Base-by-base conservation (phyloP, 1,284 basidiomycete genomes). In the Ceratobasidium sp. region DNA sequence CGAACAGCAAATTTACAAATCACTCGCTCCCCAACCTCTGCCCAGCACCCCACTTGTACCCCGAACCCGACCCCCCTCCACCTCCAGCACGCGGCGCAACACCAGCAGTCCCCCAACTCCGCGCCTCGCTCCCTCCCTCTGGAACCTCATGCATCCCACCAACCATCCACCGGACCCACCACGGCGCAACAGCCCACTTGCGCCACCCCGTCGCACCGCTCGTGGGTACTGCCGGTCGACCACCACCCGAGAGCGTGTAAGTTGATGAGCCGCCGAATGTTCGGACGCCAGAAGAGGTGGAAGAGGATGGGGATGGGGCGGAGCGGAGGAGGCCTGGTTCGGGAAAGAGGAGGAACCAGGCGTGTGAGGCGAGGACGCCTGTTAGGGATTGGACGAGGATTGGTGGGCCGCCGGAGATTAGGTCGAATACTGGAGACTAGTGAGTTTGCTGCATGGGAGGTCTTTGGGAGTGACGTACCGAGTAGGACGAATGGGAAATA, bases 401-500 rank as follows among this genome's bases (percentile, higher is more conserved):
- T 0, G 76, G 51, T 0, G 89, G 89, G 2, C 95, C 95, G 13
- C 85, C 90, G 78, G 87, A 87, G 80, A 95, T 82, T 52, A 93
- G 82, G 83, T 96, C 94, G 80, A 96, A 83, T 49, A 81, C 88
- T 73, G n/a, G n/a, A 32, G 44, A 15, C 22, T 44, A 0, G 56
- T 61, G 13, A 22, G 37, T 43, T 64, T 64, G 22, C 6, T 19
- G 29, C 19, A 40, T 69, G 29, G 44, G n/a, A 29, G 37, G 7
- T 51, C 25, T 34, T 40, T 25, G 22, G 22, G 44, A 22, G 54
- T 17, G 40, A 71, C 70, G 13, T 64, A 73, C 70, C n/a, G 70
- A 96, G 87, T 80, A 96, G 87, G 54, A 89, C 87, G 81, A 91
- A 95, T 0, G 95, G 94, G 78, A 93, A 88, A 82, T 92, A 96